Conservation (phyloP, 1,139 yeast species). For the Yamadazyma oceani region DNA sequence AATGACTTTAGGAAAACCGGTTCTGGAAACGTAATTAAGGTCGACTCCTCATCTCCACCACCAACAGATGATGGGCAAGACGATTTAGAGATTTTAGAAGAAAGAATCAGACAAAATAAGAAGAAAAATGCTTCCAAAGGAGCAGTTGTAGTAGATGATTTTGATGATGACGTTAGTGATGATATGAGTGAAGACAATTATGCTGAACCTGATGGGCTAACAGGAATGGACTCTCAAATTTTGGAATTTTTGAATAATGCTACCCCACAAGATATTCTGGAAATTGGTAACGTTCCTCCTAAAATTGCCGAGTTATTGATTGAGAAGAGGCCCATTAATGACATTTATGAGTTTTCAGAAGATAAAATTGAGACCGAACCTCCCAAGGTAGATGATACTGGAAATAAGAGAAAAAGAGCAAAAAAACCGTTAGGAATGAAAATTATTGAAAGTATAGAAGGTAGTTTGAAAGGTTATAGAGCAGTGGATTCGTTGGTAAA, state of each 20-base stretch:
- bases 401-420: slow-evolving; percentile 35
- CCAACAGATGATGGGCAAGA: slow-evolving; percentile 18
- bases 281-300: slow-evolving; percentile 71
- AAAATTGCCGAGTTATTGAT: slow-evolving; percentile 65
- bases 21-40: slow-evolving; percentile 12
- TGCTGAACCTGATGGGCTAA: slow-evolving; percentile 41
- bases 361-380: slow-evolving; percentile 43
- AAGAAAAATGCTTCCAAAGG: slow-evolving; percentile 20
- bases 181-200: slow-evolving; percentile 37
- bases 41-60: slow-evolving; percentile 5
- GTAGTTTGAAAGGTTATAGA: slow-evolving; percentile 79
- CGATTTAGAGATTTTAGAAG: slow-evolving; percentile 42
- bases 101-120: slow-evolving; percentile 35
- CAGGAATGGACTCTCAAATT: slow-evolving; percentile 60
- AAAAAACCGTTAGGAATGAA: slow-evolving; percentile 71
- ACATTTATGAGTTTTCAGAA: slow-evolving; percentile 58
- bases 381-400: slow-evolving; percentile 14
- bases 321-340: slow-evolving; percentile 62
- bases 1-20: slow-evolving; percentile 12
- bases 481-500: slow-evolving; percentile 91
- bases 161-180: slow-evolving; percentile 32
- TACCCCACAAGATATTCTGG: slow-evolving; percentile 71
- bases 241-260: slow-evolving; percentile 80
- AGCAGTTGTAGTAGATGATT: slow-evolving; percentile 14
- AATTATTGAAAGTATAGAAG: slow-evolving; percentile 67